phyloP scores from a whole-genome alignment of 2,329 filamentous ascomycete species.

The Aspergillus fischeri region DNA sequence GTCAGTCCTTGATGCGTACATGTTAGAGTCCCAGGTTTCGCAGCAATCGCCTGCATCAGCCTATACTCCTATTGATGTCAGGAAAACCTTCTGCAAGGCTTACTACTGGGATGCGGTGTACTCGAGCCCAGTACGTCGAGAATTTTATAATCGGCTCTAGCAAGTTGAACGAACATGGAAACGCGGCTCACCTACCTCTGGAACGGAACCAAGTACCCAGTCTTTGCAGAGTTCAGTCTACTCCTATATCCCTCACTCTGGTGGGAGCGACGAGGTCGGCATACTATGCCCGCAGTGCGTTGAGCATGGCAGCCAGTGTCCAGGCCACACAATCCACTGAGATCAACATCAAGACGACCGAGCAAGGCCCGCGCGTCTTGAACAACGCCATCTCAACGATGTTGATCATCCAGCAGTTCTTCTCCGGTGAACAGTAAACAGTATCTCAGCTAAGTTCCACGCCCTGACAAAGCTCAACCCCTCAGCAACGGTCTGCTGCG shows the following conservation, averaged over 20 bases:
- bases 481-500: conserved; percentile 3
- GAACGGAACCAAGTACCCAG: conserved; percentile 39
- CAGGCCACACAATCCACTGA: conserved; percentile 18
- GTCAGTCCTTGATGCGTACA: too few relatives aligned
- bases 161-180: conserved; percentile 18
- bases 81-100: too few relatives aligned
- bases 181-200: conserved; percentile 34
- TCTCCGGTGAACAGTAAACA: conserved; percentile 44
- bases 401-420: conserved; percentile 42
- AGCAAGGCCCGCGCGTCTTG: conserved; percentile 33
- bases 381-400: conserved; percentile 41
- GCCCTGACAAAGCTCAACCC: neutral
- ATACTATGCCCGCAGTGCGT: conserved; percentile 24
- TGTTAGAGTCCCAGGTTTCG: too few relatives aligned
- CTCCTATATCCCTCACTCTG: conserved; percentile 25
- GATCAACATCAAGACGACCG: conserved; percentile 35
- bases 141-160: conserved; percentile 13
- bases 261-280: conserved; percentile 24
- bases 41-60: too few relatives aligned
- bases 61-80: too few relatives aligned
- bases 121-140: neutral
- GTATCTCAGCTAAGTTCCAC: conserved; percentile 30
- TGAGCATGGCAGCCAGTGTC: conserved; percentile 18
- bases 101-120: too few relatives aligned
- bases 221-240: conserved; percentile 28